A percentile compares a stretch with the other conserved stretches of the same genome.
phyloP scores from a whole-genome alignment of 306 rosid species.

The Castanea mollissima region DNA sequence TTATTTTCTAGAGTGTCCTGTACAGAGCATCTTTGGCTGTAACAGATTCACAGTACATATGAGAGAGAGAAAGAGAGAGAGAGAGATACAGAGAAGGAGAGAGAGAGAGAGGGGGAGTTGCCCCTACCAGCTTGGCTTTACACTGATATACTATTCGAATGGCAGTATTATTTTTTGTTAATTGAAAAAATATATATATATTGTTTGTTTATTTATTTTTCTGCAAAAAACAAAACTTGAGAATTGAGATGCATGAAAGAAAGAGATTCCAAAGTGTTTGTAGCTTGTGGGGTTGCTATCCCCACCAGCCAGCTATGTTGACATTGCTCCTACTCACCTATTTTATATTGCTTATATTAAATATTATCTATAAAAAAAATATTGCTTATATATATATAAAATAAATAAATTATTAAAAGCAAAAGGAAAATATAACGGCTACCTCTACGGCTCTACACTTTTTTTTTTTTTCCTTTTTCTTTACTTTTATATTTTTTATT shows the following conservation, averaged over 20 bases:
- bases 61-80: neutral
- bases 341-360: neutral
- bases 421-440: slow-evolving; percentile 31
- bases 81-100: neutral
- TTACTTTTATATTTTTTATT: slow-evolving; percentile 27
- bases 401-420: neutral
- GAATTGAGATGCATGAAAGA: slow-evolving; percentile 4
- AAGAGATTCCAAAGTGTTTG: slow-evolving; percentile 49
- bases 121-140: neutral
- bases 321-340: slow-evolving; percentile 62
- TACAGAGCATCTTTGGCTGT: slow-evolving; percentile 66
- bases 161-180: too few relatives aligned
- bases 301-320: slow-evolving; percentile 96
- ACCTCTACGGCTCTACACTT: slow-evolving; percentile 21
- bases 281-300: slow-evolving; percentile 64
- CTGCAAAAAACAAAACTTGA: neutral
- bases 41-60: slow-evolving; percentile 33
- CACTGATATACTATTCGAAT: neutral
- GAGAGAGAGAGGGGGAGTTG: too few relatives aligned
- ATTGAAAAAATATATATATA: too few relatives aligned
- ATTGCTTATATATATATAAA: too few relatives aligned
- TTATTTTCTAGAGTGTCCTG: slow-evolving; percentile 41
- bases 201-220: too few relatives aligned
- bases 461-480: neutral
- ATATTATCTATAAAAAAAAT: neutral